These are phyloP conservation scores for Ilyonectria destructans DNA, from an alignment of 2,329 filamentous ascomycete genomes.

Conservation along the genomic window DNA sequence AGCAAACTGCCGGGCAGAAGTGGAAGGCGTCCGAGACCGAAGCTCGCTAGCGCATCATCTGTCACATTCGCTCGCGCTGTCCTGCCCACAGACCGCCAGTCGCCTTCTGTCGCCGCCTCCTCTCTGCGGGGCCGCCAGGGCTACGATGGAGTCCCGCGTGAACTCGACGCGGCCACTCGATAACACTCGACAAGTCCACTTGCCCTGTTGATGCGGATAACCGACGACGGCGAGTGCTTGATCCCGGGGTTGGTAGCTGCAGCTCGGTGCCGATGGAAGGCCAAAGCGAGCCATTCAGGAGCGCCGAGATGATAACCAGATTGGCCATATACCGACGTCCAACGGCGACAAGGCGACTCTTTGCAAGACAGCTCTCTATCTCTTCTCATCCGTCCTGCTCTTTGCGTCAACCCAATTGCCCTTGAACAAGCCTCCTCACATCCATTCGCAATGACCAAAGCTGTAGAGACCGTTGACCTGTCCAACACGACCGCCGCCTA, in stretches of 20 bases:
- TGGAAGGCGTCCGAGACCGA: not conserved
- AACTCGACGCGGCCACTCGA: not conserved
- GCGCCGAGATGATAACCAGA: not conserved
- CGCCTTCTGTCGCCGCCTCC: not conserved
- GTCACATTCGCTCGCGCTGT: constrained; percentile 6
- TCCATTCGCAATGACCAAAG: constrained; percentile 29
- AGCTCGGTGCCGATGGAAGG: not conserved
- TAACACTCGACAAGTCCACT: not conserved
- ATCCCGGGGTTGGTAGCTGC: not conserved
- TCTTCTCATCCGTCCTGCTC: not conserved
- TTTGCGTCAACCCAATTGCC: not conserved
- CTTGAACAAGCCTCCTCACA: not conserved
- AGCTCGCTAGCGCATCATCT: not conserved
- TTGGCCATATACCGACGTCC: constrained; percentile 4
- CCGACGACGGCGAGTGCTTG: no score
- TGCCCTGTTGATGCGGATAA: not conserved
- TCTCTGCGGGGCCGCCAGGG: not conserved
- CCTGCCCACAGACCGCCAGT: not conserved
- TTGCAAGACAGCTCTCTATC: not conserved
- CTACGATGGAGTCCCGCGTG: not conserved
- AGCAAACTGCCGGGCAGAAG: not conserved
- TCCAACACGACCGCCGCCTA: constrained; percentile 37
- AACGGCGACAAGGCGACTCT: not conserved
- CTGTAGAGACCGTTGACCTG: constrained; percentile 36
- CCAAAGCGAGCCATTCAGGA: constrained; percentile 7